Conservation (phyloP, 2,329 filamentous ascomycete genomes). For the Fusarium nematophilum region DNA sequence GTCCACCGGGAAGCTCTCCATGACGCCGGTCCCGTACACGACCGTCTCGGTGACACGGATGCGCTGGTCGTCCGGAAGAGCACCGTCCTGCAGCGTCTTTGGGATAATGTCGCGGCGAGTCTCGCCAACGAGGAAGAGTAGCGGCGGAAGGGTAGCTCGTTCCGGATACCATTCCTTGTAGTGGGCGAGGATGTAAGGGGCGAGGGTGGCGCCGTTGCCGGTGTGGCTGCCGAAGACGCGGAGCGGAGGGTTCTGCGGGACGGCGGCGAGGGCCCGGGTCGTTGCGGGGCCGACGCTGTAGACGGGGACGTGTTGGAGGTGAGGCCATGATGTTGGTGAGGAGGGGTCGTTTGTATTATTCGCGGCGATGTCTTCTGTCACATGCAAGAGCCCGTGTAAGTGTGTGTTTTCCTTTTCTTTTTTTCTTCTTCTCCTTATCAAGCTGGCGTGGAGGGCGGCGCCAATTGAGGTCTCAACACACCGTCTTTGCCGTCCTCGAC, state of each 20-base stretch:
- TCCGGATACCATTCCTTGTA: constrained; percentile 69
- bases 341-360: neutral
- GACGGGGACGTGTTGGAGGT: constrained; percentile 68
- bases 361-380: constrained; percentile 21
- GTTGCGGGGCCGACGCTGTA: constrained; percentile 88
- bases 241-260: constrained; percentile 61
- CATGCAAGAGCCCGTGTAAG: constrained; percentile 4
- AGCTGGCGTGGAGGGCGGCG: neutral
- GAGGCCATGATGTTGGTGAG: constrained; percentile 56
- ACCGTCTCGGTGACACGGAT: constrained; percentile 82
- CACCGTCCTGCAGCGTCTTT: constrained; percentile 73
- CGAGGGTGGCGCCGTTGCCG: constrained; percentile 85
- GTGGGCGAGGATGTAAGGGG: constrained; percentile 81
- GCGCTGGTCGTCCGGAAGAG: constrained; percentile 59
- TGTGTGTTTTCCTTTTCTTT: neutral
- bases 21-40: constrained; percentile 88
- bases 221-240: constrained; percentile 82
- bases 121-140: constrained; percentile 92
- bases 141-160: constrained; percentile 62
- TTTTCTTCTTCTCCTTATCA: too few species aligned
- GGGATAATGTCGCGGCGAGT: constrained; percentile 92
- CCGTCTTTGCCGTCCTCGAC: constrained; percentile 64
- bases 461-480: constrained; percentile 12
- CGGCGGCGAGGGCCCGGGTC: constrained; percentile 74
- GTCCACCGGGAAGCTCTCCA: constrained; percentile 78